Evolutionary conservation across 2,329 filamentous ascomycete genomes (phyloP).

Genomic region (Metarhizium sp.): DNA sequence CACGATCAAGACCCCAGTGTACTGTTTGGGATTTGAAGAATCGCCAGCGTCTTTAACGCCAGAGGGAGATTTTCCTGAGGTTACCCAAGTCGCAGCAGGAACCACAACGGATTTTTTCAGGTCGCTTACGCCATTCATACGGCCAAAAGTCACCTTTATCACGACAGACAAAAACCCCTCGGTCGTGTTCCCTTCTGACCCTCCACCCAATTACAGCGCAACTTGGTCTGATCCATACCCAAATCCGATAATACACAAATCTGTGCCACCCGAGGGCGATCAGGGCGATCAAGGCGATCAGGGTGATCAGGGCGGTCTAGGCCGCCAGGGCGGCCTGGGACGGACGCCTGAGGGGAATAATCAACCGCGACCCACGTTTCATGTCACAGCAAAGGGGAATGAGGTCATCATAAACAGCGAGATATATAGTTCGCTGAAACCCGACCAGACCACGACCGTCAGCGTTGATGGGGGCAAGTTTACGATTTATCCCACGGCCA

Average conservation of each 20-base stretch:
- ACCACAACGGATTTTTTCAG: not conserved
- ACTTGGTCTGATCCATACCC: slow-evolving; percentile 5
- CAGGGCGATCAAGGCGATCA: not conserved
- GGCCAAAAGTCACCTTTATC: slow-evolving; percentile 28
- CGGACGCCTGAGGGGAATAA: not conserved
- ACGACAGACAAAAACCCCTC: slow-evolving; percentile 48
- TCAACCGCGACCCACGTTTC: slow-evolving; percentile 19
- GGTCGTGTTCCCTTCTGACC: slow-evolving; percentile 31
- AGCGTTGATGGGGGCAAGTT: slow-evolving; percentile 33
- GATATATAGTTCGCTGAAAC: slow-evolving; percentile 31
- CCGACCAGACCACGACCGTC: slow-evolving; percentile 30
- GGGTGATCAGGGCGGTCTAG: not conserved
- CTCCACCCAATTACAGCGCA: slow-evolving; percentile 29
- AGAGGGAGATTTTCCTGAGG: slow-evolving; percentile 5
- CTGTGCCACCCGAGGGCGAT: not conserved
- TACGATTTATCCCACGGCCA: slow-evolving; percentile 35
- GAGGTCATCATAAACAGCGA: slow-evolving; percentile 37
- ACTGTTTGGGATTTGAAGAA: slow-evolving; percentile 19
- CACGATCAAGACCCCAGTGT: slow-evolving; percentile 27
- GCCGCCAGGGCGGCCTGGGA: not conserved
- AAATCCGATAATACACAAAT: slow-evolving; percentile 11
- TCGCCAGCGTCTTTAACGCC: not conserved
- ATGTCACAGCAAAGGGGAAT: slow-evolving; percentile 33
- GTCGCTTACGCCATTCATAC: not conserved
- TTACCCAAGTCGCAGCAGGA: not conserved